phyloP scores from a whole-genome alignment of 2,329 filamentous ascomycete species.

The Alternaria sp. region DNA sequence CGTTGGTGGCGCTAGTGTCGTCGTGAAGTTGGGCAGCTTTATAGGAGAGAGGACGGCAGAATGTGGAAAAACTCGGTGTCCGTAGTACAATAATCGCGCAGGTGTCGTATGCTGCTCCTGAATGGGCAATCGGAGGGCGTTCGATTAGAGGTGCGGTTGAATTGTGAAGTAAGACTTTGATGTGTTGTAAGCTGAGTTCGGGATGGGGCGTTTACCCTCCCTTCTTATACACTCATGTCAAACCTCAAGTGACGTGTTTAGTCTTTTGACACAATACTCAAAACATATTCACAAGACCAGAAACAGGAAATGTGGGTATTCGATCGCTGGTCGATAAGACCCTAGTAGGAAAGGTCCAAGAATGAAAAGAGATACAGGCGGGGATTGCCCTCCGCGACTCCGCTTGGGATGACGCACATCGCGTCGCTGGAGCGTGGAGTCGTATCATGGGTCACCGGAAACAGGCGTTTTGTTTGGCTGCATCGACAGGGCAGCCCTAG shows the following conservation, averaged over 20 bases:
- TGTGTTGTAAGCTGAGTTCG: not conserved
- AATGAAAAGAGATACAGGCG: constrained; percentile 16
- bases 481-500: not conserved
- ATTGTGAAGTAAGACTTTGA: not conserved
- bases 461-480: constrained; percentile 8
- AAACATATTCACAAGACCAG: constrained; percentile 15
- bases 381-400: constrained; percentile 11
- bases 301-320: constrained; percentile 12
- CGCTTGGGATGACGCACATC: constrained; percentile 15
- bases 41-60: not conserved
- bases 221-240: constrained; percentile 4
- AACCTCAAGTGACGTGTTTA: not conserved
- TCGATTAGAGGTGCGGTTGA: not conserved
- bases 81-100: not conserved
- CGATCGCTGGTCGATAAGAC: constrained; percentile 8
- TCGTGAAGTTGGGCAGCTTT: not conserved
- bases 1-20: not conserved
- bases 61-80: not conserved
- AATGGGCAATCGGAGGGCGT: not conserved
- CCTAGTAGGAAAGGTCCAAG: constrained; percentile 1
- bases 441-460: not conserved
- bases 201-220: not conserved
- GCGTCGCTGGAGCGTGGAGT: constrained; percentile 11
- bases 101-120: not conserved
- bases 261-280: not conserved